A percentile compares a stretch with the other conserved stretches of the same genome.
Evolutionary conservation across 2,329 filamentous ascomycete species (phyloP).

Genomic region (Tolypocladium tundrense): DNA sequence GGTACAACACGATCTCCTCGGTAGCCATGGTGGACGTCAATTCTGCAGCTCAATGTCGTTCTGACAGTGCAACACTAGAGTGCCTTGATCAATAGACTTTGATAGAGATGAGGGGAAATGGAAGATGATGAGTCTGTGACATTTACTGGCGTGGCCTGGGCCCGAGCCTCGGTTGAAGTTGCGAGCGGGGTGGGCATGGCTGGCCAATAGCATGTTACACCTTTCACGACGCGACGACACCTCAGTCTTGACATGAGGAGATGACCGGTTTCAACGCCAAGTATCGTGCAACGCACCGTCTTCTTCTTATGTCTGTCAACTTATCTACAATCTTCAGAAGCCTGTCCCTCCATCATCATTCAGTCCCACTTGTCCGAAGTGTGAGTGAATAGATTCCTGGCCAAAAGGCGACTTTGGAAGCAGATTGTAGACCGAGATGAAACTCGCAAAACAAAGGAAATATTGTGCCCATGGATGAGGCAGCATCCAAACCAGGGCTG

Average conservation of each 20-base stretch:
- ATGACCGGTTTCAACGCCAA: background rate
- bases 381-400: background rate
- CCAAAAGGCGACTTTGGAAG: background rate
- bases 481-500: background rate
- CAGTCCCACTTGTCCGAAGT: background rate
- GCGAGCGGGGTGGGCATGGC: background rate
- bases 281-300: background rate
- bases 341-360: background rate
- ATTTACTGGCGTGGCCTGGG: background rate
- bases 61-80: background rate
- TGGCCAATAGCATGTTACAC: slow-evolving; percentile 12
- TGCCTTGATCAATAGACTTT: no score
- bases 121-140: background rate
- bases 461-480: background rate
- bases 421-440: background rate
- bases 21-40: slow-evolving; percentile 9
- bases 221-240: background rate
- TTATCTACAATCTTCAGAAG: background rate
- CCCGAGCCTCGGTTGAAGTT: background rate
- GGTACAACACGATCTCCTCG: slow-evolving; percentile 46
- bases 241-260: background rate
- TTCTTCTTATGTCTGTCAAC: background rate
- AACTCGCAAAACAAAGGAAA: background rate
- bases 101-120: background rate
- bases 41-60: background rate